Evolutionary conservation across 495 filamentous ascomycete genomes (phyloP).

Genomic region (Lichenothelia convexa): DNA sequence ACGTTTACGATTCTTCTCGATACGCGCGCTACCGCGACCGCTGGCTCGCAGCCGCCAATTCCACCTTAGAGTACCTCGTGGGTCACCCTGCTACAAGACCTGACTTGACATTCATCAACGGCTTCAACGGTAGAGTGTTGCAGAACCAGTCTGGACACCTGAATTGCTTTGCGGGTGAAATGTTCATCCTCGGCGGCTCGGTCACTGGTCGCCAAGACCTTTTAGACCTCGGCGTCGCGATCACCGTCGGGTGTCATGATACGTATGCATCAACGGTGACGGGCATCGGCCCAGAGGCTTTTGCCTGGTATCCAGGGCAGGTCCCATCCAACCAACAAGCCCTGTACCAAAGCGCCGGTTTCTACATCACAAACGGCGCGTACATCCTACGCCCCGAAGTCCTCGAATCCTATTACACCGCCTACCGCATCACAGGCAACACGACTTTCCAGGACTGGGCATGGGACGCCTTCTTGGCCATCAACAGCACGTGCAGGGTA

Average conservation of each 20-base stretch:
- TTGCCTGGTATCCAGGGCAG: constrained; percentile 40
- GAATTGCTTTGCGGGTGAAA: constrained; percentile 74
- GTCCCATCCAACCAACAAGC: constrained; percentile 29
- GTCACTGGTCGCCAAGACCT: constrained; percentile 45
- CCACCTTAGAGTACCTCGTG: constrained; percentile 49
- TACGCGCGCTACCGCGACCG: constrained; percentile 22
- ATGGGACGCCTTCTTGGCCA: constrained; percentile 60
- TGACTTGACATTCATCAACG: constrained; percentile 61
- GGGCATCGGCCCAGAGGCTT: constrained; percentile 63
- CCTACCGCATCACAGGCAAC: constrained; percentile 59
- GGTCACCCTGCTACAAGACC: constrained; percentile 52
- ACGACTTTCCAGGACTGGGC: constrained; percentile 40
- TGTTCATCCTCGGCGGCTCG: constrained; percentile 70
- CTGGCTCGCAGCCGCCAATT: constrained; percentile 65
- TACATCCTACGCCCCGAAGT: constrained; percentile 75
- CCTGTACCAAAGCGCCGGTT: constrained; percentile 50
- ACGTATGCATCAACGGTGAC: constrained; percentile 55
- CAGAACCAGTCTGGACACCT: constrained; percentile 32
- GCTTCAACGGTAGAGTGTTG: constrained; percentile 31
- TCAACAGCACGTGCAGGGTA: constrained; percentile 45
- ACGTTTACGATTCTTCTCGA: constrained; percentile 52
- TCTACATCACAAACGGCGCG: constrained; percentile 42
- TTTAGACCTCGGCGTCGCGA: constrained; percentile 52
- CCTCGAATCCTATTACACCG: constrained; percentile 77
- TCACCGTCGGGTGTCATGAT: constrained; percentile 55